Conservation (phyloP, 164 flowering plant species). For the Aristolochia fimbriata region DNA sequence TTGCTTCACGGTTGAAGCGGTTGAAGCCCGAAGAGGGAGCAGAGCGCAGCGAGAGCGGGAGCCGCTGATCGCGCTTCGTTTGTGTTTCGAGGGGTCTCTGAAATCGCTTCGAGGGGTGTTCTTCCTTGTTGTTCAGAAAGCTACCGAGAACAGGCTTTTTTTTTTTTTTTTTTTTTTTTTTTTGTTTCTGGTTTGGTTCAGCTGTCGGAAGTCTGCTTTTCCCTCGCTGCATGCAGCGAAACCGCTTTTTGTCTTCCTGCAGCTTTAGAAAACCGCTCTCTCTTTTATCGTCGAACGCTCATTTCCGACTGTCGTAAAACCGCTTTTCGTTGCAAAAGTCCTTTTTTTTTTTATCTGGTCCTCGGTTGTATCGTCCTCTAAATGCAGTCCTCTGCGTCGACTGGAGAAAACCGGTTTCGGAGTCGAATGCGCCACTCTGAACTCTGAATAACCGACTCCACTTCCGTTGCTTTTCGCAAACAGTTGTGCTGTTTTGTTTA, state of each 20-base stretch:
- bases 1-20: no score
- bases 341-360: background rate
- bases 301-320: background rate
- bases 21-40: no score
- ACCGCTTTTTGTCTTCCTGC: background rate
- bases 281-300: conserved; percentile 1
- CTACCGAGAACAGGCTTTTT: background rate
- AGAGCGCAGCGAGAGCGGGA: no score
- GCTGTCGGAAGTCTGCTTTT: conserved; percentile 1
- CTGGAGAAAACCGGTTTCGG: no score
- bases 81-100: no score
- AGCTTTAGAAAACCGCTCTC: background rate
- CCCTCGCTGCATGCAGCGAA: background rate
- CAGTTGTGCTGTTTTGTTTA: no score
- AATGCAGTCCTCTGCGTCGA: no score
- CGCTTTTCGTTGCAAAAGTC: background rate
- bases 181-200: background rate
- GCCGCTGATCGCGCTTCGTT: background rate
- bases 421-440: no score
- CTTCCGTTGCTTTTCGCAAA: no score
- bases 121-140: background rate
- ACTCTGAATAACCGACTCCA: no score
- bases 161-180: background rate
- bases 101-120: no score
- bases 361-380: no score